Evolutionary conservation across 2,329 filamentous ascomycete species (phyloP), one percentile per base, ranked within the genome.

Genomic region (Didymella segeticola): DNA sequence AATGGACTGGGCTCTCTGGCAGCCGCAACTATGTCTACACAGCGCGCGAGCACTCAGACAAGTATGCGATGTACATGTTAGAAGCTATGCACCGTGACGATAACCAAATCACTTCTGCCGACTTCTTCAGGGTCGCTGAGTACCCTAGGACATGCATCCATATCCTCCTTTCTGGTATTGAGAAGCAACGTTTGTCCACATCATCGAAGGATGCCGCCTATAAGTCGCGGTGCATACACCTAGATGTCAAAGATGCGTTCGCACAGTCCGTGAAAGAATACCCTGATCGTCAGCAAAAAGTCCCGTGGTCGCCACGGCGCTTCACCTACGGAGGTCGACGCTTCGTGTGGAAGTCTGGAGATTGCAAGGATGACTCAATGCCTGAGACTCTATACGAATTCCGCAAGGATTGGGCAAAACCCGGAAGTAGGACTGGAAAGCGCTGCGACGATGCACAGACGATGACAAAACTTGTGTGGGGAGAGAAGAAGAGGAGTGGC

Each of bases 301-400:
- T 73, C n/a, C 71, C 71, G 2, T 74, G 71, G 71, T 72, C 69
- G 14, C 71, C 71, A 15, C 68, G 71, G n/a, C 67, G 71, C 22
- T 73, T 74, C 47, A 73, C 60, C 6, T 74, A 73, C 39, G 71
- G 70, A 33, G 71, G 71, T 9, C 69, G 71, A 7, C 64, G 68
- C 17, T 74, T 74, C 49, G 71, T 76, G 17, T 83, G 79, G 77
- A 79, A 68, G 29, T 71, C 70, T 8, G 78, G 74, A 17, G 63
- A 74, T 19, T 75, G 78, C 2, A 68, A 82, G 64, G 80, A 83
- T 57, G 79, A 82, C 30, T 69, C 70, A 5, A 74, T 74, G 71
- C 70, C 70, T 5, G 71, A 74, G 60, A 72, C 70, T 4, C 60
- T 74, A 19, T 74, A 73, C 56, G 71, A 74, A 46, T 74, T 69